Conservation (phyloP, 306 rosid genomes). For the Cicer chorassanicum region DNA sequence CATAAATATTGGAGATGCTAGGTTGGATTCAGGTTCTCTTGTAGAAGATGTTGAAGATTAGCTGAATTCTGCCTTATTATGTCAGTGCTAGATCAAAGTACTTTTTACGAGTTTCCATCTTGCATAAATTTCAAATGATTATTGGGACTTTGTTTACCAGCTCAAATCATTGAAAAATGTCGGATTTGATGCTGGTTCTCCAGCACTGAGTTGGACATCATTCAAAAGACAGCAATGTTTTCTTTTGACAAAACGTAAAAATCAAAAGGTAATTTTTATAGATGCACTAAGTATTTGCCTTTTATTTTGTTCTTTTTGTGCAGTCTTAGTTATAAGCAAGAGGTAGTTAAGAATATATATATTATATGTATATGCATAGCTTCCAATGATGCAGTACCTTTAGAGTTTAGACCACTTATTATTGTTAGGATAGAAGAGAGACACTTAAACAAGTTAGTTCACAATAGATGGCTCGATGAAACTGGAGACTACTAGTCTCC, state of each 20-base stretch:
- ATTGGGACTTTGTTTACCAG: neutral
- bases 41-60: conserved; percentile 51
- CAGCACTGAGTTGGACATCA: conserved; percentile 62
- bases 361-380: neutral
- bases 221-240: conserved; percentile 61
- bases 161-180: neutral
- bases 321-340: neutral
- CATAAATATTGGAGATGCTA: conserved; percentile 46
- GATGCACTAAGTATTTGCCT: neutral
- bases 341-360: neutral
- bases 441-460: too few relatives aligned
- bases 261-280: conserved; percentile 55
- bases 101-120: conserved; percentile 25
- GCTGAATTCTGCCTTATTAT: conserved; percentile 27
- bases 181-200: conserved; percentile 45
- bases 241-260: conserved; percentile 56
- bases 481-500: too few relatives aligned
- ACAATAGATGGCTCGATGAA: too few relatives aligned
- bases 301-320: neutral
- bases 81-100: conserved; percentile 11
- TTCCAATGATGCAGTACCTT: too few relatives aligned
- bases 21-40: conserved; percentile 47
- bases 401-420: too few relatives aligned
- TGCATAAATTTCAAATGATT: neutral
- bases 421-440: too few relatives aligned